Evolutionary conservation across 768 basidiomycete species (phyloP).

Genomic region (Boletus rubescentipes): DNA sequence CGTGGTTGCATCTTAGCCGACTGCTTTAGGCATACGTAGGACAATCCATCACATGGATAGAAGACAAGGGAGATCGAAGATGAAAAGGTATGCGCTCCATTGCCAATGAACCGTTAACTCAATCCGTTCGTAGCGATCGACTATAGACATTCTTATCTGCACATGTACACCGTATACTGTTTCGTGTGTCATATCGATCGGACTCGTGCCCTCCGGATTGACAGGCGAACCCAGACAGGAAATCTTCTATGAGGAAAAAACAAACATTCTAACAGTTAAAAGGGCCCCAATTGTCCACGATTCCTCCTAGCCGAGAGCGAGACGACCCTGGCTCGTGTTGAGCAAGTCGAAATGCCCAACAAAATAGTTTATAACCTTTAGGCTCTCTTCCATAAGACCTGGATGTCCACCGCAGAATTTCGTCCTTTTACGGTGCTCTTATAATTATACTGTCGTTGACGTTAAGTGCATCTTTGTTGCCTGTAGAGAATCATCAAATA

Average conservation of each 20-base stretch:
- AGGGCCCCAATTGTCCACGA: background rate
- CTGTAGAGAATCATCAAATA: slow-evolving; percentile 2
- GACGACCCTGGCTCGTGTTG: background rate
- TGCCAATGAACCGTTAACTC: background rate
- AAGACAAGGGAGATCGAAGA: slow-evolving; percentile 78
- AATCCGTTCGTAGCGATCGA: slow-evolving; percentile 37
- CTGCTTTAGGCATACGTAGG: slow-evolving; percentile 80
- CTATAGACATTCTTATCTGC: slow-evolving; percentile 5
- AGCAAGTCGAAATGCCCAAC: slow-evolving; percentile 12
- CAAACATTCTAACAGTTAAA: slow-evolving; percentile 4
- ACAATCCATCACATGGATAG: slow-evolving; percentile 61
- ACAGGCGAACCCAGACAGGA: slow-evolving; percentile 1
- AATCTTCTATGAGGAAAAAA: slow-evolving; percentile 4
- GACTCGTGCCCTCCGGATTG: slow-evolving; percentile 3
- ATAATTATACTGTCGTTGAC: background rate
- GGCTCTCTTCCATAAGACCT: background rate
- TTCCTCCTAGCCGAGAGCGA: background rate
- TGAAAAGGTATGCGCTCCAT: slow-evolving; percentile 64
- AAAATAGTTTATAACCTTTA: background rate
- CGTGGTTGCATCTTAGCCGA: slow-evolving; percentile 43
- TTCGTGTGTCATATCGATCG: slow-evolving; percentile 16
- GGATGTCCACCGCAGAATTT: slow-evolving; percentile 2
- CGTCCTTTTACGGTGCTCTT: slow-evolving; percentile 5
- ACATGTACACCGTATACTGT: slow-evolving; percentile 10
- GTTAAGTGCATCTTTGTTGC: background rate